Conservation (phyloP, 2,329 filamentous ascomycete species). For the Zasmidium angulare region DNA sequence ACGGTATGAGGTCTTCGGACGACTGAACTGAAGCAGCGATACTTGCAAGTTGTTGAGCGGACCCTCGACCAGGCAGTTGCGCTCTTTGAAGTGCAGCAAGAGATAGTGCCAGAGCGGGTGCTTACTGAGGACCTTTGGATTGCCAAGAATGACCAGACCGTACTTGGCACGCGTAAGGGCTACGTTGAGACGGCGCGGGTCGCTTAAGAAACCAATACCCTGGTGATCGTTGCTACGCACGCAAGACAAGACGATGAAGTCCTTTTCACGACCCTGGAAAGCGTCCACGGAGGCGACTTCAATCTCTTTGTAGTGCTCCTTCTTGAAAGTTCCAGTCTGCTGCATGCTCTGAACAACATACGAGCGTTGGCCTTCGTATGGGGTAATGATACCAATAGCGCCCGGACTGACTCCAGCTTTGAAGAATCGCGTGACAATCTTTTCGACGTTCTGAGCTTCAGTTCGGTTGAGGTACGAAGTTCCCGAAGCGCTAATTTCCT, state of each 20-base stretch:
- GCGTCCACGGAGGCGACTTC: conserved; percentile 98
- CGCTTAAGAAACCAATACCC: conserved; percentile 97
- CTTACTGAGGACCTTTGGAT: conserved; percentile 95
- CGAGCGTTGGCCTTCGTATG: conserved; percentile 96
- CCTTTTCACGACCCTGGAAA: conserved; percentile 98
- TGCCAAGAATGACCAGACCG: conserved; percentile 92
- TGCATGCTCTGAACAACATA: conserved; percentile 99
- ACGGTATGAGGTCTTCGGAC: conserved; percentile 88
- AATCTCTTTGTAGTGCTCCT: conserved; percentile 97
- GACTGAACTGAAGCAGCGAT: conserved; percentile 89
- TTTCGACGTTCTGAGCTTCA: conserved; percentile 95
- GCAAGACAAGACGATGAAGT: conserved; percentile 97
- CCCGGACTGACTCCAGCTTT: conserved; percentile 93
- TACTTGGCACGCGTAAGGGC: conserved; percentile 96
- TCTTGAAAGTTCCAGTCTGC: conserved; percentile 93
- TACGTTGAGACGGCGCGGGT: conserved; percentile 95
- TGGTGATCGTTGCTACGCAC: conserved; percentile 99
- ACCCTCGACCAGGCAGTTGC: conserved; percentile 92
- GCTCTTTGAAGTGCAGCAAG: conserved; percentile 93
- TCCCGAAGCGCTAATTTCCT: conserved; percentile 96
- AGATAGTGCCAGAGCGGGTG: conserved; percentile 97
- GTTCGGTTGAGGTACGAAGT: conserved; percentile 98
- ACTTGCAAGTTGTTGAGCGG: conserved; percentile 94
- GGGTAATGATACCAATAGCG: conserved; percentile 96
- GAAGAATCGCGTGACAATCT: conserved; percentile 97